Conservation (phyloP, 2,329 filamentous ascomycete species). For the Neofusicoccum umdonicola region DNA sequence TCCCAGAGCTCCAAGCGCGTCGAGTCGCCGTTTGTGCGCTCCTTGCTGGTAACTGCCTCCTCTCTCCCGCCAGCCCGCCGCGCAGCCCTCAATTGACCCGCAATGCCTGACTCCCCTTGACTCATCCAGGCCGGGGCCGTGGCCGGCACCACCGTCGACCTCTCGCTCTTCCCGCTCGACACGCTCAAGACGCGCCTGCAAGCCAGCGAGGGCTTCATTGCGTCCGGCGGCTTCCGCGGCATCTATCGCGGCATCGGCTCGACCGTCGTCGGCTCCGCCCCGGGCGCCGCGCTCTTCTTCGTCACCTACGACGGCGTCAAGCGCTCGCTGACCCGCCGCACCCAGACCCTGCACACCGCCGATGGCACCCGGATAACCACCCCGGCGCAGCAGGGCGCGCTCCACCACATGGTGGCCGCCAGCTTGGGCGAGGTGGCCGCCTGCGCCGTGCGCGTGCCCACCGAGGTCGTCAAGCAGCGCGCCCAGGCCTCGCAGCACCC, state of each 20-base stretch:
- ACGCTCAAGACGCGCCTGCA: slow-evolving; percentile 98
- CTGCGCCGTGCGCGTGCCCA: slow-evolving; percentile 88
- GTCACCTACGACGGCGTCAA: slow-evolving; percentile 82
- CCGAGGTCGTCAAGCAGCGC: slow-evolving; percentile 95
- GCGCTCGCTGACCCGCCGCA: slow-evolving; percentile 25
- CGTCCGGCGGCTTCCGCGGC: slow-evolving; percentile 81
- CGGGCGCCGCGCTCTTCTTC: slow-evolving; percentile 96
- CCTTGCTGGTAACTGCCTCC: slow-evolving; percentile 41
- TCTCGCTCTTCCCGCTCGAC: slow-evolving; percentile 95
- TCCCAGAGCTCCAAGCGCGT: slow-evolving; percentile 30
- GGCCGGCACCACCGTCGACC: slow-evolving; percentile 93
- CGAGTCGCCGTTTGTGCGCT: slow-evolving; percentile 49
- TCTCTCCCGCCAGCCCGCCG: neutral
- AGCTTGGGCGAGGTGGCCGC: slow-evolving; percentile 86
- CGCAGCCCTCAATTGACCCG: neutral
- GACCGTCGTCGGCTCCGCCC: slow-evolving; percentile 85
- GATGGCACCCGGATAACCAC: slow-evolving; percentile 15
- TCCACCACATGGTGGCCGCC: slow-evolving; percentile 77
- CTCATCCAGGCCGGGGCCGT: slow-evolving; percentile 70
- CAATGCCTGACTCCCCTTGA: neutral
- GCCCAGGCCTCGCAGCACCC: slow-evolving; percentile 85
- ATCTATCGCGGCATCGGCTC: slow-evolving; percentile 92
- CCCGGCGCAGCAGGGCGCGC: slow-evolving; percentile 21
- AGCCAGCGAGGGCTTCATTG: slow-evolving; percentile 72
- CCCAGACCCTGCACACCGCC: slow-evolving; percentile 11